phyloP scores from a whole-genome alignment of 352 stramenopile species.

The Phytophthora pini region DNA sequence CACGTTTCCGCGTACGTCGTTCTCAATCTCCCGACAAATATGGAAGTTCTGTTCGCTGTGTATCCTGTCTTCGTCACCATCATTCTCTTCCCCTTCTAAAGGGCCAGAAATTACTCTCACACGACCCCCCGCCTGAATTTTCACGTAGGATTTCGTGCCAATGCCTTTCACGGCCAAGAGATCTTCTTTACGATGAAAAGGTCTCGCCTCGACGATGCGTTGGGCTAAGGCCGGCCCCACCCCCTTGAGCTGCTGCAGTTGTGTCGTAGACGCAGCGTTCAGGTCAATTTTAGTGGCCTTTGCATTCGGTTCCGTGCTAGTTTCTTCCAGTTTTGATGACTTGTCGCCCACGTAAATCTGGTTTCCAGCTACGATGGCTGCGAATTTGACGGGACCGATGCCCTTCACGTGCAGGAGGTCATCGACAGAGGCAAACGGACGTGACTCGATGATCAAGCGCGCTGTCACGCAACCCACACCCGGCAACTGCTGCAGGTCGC shows the following conservation, averaged over 20 bases:
- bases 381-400: constrained; percentile 50
- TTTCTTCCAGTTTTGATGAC: background rate
- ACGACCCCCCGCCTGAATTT: constrained; percentile 36
- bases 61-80: background rate
- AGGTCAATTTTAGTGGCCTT: constrained; percentile 44
- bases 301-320: constrained; percentile 6
- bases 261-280: constrained; percentile 46
- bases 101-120: constrained; percentile 15
- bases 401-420: constrained; percentile 51
- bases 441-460: constrained; percentile 46
- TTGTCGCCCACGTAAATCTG: constrained; percentile 35
- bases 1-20: constrained; percentile 43
- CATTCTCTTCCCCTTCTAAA: background rate
- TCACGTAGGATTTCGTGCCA: constrained; percentile 45
- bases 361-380: constrained; percentile 27
- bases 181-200: constrained; percentile 58
- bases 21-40: constrained; percentile 45
- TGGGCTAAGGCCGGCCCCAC: constrained; percentile 48
- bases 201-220: constrained; percentile 52
- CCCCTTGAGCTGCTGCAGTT: constrained; percentile 49
- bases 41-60: constrained; percentile 25
- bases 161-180: constrained; percentile 60
- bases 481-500: constrained; percentile 46
- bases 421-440: constrained; percentile 47
- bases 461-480: constrained; percentile 52